Conservation (phyloP, 805 yeast species). For the Wickerhamiella bombiphila region DNA sequence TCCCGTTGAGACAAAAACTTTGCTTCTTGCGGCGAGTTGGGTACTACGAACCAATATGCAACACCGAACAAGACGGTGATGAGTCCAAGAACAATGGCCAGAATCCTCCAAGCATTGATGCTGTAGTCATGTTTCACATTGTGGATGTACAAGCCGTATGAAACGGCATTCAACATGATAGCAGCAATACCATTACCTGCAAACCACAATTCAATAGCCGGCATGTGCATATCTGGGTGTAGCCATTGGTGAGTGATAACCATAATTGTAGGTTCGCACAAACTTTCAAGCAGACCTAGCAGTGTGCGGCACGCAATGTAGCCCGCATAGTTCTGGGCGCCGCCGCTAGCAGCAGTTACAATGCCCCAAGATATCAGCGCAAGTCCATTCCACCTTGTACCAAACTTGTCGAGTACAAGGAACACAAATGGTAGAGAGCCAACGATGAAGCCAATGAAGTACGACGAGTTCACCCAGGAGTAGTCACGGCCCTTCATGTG, state of each 20-base stretch:
- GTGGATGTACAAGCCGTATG: conserved; percentile 29
- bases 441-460: conserved; percentile 38
- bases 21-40: conserved; percentile 38
- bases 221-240: conserved; percentile 31
- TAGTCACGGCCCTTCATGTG: conserved; percentile 31
- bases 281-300: conserved; percentile 36
- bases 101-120: conserved; percentile 36
- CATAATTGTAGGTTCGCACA: conserved; percentile 41
- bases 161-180: conserved; percentile 33
- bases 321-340: conserved; percentile 29
- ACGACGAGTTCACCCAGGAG: conserved; percentile 42
- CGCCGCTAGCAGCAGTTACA: conserved; percentile 31
- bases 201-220: conserved; percentile 29
- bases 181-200: conserved; percentile 30
- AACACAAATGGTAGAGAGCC: conserved; percentile 24
- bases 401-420: conserved; percentile 26
- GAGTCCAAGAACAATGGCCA: conserved; percentile 43
- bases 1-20: conserved; percentile 34
- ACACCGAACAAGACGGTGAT: conserved; percentile 31
- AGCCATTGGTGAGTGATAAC: conserved; percentile 44
- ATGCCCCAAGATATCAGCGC: conserved; percentile 35
- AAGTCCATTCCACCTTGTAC: conserved; percentile 32
- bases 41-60: conserved; percentile 24
- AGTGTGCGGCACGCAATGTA: conserved; percentile 32
- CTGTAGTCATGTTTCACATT: conserved; percentile 2